Evolutionary conservation across 2,329 filamentous ascomycete species (phyloP).

Genomic region (Paracamarosporium sp.): DNA sequence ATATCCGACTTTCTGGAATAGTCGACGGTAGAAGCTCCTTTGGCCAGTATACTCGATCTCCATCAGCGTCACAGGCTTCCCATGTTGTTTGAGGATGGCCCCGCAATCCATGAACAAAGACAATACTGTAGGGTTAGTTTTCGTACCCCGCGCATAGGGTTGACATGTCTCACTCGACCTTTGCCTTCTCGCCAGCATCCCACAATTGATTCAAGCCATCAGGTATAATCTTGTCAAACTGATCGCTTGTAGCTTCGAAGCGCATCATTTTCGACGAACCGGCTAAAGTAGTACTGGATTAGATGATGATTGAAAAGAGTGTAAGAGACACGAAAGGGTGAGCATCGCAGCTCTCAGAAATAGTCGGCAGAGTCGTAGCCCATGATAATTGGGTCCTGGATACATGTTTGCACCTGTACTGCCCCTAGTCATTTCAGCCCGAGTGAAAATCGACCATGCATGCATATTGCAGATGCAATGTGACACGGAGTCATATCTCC

Average conservation of each 20-base stretch:
- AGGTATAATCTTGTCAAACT: neutral
- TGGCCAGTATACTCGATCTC: neutral
- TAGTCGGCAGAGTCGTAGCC: neutral
- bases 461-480: neutral
- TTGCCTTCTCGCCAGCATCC: neutral
- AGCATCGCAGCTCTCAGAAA: neutral
- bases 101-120: neutral
- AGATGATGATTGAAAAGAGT: neutral
- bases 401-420: neutral
- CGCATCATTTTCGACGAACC: neutral
- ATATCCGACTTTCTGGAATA: slow-evolving; percentile 1
- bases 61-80: slow-evolving; percentile 1
- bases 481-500: neutral
- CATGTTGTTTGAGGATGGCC: neutral
- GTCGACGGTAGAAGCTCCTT: neutral
- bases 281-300: neutral
- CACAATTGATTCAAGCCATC: neutral
- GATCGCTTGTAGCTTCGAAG: neutral
- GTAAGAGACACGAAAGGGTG: neutral
- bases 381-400: no score
- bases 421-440: neutral
- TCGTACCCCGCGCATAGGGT: neutral
- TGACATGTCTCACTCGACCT: neutral
- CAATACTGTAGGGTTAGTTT: neutral
- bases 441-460: neutral